A percentile compares a stretch with the other conserved stretches of the same genome.
Evolutionary conservation across 768 basidiomycete species (phyloP).

Genomic region (Lentinula detonsa): DNA sequence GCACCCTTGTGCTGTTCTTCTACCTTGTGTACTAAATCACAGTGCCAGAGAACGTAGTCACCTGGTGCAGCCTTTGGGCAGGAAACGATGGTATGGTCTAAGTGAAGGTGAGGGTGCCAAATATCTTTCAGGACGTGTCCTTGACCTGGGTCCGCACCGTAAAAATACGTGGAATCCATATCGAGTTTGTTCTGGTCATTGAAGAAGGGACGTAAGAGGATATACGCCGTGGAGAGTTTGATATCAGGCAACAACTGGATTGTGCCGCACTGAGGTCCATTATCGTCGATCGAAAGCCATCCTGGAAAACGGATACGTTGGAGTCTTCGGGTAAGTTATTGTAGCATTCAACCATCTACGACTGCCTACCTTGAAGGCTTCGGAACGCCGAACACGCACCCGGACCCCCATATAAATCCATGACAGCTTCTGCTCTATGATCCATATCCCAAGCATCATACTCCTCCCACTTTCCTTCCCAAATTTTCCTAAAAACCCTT

Average conservation of each 20-base stretch:
- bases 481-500: not conserved
- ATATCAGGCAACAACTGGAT: not conserved
- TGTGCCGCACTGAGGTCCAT: not conserved
- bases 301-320: not conserved
- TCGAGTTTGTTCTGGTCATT: not conserved
- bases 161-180: not conserved
- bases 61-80: not conserved
- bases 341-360: not conserved
- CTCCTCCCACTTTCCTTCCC: not conserved
- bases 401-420: not conserved
- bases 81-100: not conserved
- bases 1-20: not conserved
- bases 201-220: not conserved
- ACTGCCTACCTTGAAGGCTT: not conserved
- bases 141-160: not conserved
- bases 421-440: not conserved
- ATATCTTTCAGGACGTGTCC: not conserved
- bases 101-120: not conserved
- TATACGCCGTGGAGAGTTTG: not conserved
- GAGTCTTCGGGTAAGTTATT: not conserved
- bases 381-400: not conserved
- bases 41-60: not conserved
- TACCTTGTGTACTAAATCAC: not conserved
- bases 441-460: constrained; percentile 1
- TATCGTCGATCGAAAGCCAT: not conserved